phyloP scores from a whole-genome alignment of 768 basidiomycete species.

The Suillus alpinus region DNA sequence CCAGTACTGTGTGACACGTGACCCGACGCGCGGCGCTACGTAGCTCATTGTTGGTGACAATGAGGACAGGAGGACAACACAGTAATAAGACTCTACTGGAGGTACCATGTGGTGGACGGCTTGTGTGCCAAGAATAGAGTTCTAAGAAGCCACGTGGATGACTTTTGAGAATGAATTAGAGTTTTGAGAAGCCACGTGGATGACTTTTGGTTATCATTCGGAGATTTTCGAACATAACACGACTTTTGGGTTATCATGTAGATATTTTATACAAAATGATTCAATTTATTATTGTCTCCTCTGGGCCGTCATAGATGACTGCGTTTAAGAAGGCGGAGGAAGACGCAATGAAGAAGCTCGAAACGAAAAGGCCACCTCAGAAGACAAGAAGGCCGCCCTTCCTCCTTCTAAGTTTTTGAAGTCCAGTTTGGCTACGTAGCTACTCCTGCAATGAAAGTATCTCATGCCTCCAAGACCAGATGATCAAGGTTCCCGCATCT shows the following conservation, averaged over 20 bases:
- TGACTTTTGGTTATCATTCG: neutral
- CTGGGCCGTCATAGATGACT: too few species aligned
- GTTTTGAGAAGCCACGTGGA: neutral
- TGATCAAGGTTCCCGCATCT: constrained; percentile 34
- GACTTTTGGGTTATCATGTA: neutral
- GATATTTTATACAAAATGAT: neutral
- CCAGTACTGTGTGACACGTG: neutral
- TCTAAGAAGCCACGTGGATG: neutral
- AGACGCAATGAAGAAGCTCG: constrained; percentile 61
- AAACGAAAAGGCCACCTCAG: constrained; percentile 60
- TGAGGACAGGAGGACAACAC: neutral
- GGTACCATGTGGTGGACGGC: neutral
- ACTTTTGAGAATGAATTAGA: neutral
- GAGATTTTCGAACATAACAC: neutral
- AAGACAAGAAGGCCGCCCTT: constrained; percentile 41
- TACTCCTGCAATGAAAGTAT: constrained; percentile 23
- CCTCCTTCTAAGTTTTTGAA: constrained; percentile 28
- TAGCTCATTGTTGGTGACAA: neutral
- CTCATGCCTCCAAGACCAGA: constrained; percentile 33
- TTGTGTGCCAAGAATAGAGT: too few species aligned
- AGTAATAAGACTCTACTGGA: neutral
- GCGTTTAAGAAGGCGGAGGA: too few species aligned
- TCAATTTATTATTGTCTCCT: too few species aligned
- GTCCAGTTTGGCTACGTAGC: constrained; percentile 20
- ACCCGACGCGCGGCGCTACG: neutral